These are phyloP conservation scores for Phytophthora uliginosa DNA, from an alignment of 352 stramenopile genomes.

Conservation along the genomic window DNA sequence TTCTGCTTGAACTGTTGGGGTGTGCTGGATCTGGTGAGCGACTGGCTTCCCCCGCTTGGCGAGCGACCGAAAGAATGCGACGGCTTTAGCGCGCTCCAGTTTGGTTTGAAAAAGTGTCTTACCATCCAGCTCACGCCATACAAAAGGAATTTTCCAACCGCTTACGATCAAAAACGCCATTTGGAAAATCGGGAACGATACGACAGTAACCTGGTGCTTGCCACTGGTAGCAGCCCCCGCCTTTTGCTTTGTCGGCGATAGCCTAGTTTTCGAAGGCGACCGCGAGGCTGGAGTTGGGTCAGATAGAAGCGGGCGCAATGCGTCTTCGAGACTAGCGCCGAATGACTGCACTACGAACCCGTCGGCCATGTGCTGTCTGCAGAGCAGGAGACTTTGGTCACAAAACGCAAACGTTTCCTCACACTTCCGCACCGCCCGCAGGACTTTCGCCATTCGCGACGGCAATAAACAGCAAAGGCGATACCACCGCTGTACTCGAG, in stretches of 20 bases:
- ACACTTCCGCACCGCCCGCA: slow-evolving; percentile 25
- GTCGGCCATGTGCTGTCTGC: slow-evolving; percentile 54
- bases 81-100: slow-evolving; percentile 61
- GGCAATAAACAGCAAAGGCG: slow-evolving; percentile 36
- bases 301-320: slow-evolving; percentile 28
- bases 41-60: slow-evolving; percentile 36
- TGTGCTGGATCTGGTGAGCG: slow-evolving; percentile 18
- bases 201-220: slow-evolving; percentile 3
- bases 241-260: slow-evolving; percentile 26
- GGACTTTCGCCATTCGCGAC: slow-evolving; percentile 19
- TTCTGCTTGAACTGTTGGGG: background rate
- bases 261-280: slow-evolving; percentile 21
- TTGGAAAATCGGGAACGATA: slow-evolving; percentile 54
- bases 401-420: slow-evolving; percentile 49
- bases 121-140: slow-evolving; percentile 47
- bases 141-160: slow-evolving; percentile 48
- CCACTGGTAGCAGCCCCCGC: background rate
- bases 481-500: slow-evolving; percentile 43
- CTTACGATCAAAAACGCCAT: slow-evolving; percentile 55
- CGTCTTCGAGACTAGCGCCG: slow-evolving; percentile 22
- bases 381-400: slow-evolving; percentile 47
- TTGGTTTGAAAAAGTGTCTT: slow-evolving; percentile 52
- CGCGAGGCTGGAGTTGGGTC: background rate
- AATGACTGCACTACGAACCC: slow-evolving; percentile 48
- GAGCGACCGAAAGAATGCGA: slow-evolving; percentile 58